A percentile compares a stretch with the other conserved stretches of the same genome.
Evolutionary conservation across 2,329 filamentous ascomycete species (phyloP).

Genomic region (Arthrobotrys entomopaga): DNA sequence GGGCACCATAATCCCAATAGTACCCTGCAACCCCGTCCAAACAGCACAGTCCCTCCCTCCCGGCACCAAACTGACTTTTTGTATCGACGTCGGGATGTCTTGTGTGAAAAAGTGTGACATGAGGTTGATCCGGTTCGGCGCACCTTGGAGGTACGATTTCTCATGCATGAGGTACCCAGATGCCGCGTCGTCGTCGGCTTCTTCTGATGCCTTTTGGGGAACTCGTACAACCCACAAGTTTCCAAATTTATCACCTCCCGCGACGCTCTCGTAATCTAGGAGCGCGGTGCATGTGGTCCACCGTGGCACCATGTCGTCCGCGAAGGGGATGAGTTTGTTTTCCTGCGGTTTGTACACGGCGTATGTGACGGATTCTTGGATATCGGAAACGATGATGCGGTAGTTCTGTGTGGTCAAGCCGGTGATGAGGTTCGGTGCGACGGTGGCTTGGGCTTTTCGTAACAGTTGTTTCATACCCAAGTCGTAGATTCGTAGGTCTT

Average conservation of each 20-base stretch:
- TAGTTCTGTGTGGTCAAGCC: constrained; percentile 89
- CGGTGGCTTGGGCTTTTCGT: constrained; percentile 86
- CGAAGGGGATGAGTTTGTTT: constrained; percentile 92
- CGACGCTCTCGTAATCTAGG: constrained; percentile 96
- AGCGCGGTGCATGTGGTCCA: constrained; percentile 93
- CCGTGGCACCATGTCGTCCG: constrained; percentile 85
- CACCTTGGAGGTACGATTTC: constrained; percentile 86
- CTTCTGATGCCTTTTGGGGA: constrained; percentile 83
- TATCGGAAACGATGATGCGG: constrained; percentile 89
- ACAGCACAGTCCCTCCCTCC: constrained; percentile 90
- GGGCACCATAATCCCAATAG: constrained; percentile 89
- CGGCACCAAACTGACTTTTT: constrained; percentile 88
- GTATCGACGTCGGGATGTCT: constrained; percentile 89
- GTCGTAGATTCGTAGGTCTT: constrained; percentile 86
- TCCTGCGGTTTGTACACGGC: constrained; percentile 92
- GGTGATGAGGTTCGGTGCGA: constrained; percentile 83
- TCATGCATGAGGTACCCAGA: constrained; percentile 92
- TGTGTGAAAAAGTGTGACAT: constrained; percentile 91
- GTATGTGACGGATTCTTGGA: constrained; percentile 89
- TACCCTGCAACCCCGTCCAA: constrained; percentile 95
- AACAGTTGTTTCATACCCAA: constrained; percentile 91
- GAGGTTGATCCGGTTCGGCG: constrained; percentile 82
- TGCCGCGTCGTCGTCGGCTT: constrained; percentile 90
- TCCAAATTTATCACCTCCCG: constrained; percentile 96
- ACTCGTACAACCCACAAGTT: constrained; percentile 94